Evolutionary conservation across 2,329 filamentous ascomycete genomes (phyloP).

Genomic region (Lachnellula arida): DNA sequence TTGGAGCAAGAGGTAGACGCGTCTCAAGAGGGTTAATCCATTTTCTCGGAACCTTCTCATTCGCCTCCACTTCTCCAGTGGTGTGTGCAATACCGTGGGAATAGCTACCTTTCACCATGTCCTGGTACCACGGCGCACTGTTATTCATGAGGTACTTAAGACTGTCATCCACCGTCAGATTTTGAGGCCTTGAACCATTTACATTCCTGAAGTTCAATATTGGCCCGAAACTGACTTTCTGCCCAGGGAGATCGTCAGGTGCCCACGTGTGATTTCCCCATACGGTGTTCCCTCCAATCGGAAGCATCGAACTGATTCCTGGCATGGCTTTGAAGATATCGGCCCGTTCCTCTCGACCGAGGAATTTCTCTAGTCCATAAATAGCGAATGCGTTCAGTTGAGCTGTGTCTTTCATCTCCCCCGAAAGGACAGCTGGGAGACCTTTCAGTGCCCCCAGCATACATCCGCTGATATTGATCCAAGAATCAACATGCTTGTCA

Average conservation of each 20-base stretch:
- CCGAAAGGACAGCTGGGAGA: slow-evolving; percentile 82
- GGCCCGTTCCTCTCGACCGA: slow-evolving; percentile 83
- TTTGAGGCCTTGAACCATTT: slow-evolving; percentile 61
- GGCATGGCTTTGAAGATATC: slow-evolving; percentile 97
- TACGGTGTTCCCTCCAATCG: slow-evolving; percentile 87
- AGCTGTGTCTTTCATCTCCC: slow-evolving; percentile 97
- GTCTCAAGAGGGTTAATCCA: slow-evolving; percentile 96
- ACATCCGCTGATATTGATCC: slow-evolving; percentile 98
- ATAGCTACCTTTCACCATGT: slow-evolving; percentile 69
- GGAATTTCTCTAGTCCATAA: slow-evolving; percentile 92
- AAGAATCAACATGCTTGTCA: slow-evolving; percentile 81
- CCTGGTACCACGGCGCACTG: slow-evolving; percentile 79
- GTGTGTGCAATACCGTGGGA: slow-evolving; percentile 86
- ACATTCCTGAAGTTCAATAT: slow-evolving; percentile 77
- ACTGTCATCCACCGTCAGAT: slow-evolving; percentile 76
- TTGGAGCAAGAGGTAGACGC: slow-evolving; percentile 78
- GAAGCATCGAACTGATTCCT: slow-evolving; percentile 92
- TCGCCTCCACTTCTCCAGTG: slow-evolving; percentile 71
- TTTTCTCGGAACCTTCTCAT: slow-evolving; percentile 70
- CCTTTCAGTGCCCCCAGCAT: slow-evolving; percentile 96
- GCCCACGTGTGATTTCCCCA: slow-evolving; percentile 89
- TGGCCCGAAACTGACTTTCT: slow-evolving; percentile 70
- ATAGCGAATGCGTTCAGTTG: slow-evolving; percentile 96
- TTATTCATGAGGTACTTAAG: slow-evolving; percentile 73
- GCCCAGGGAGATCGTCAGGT: slow-evolving; percentile 75